phyloP scores from a whole-genome alignment of 2,329 filamentous ascomycete genomes.

The Botrytis porri region DNA sequence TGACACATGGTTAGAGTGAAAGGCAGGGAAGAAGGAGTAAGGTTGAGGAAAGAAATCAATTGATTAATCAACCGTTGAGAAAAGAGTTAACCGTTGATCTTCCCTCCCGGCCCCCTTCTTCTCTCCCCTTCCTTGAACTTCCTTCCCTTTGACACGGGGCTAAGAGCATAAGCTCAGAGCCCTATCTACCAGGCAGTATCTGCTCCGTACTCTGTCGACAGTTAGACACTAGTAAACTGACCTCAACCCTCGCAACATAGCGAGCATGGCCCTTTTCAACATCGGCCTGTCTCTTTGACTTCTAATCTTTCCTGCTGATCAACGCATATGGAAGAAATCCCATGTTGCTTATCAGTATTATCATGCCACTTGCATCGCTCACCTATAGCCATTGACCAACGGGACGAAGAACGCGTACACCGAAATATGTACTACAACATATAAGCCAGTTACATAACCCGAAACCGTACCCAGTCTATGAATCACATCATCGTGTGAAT shows the following conservation, averaged over 20 bases:
- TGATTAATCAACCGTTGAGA: neutral
- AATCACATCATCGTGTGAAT: neutral
- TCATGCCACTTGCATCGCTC: neutral
- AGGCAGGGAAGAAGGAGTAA: neutral
- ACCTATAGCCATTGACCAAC: neutral
- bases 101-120: neutral
- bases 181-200: neutral
- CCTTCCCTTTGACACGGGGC: neutral
- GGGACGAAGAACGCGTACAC: neutral
- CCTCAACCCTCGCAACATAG: neutral
- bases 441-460: neutral
- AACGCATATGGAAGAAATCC: neutral
- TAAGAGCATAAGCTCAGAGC: neutral
- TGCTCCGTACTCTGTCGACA: neutral
- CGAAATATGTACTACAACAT: neutral
- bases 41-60: neutral
- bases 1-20: neutral
- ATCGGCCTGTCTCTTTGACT: neutral
- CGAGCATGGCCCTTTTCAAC: neutral
- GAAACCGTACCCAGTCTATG: neutral
- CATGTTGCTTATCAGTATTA: neutral
- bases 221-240: neutral
- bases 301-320: slow-evolving; percentile 7
- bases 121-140: neutral
- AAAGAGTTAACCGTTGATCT: neutral